phyloP scores from a whole-genome alignment of 1,284 basidiomycete species.

The Microbotryomycetes sp. region DNA sequence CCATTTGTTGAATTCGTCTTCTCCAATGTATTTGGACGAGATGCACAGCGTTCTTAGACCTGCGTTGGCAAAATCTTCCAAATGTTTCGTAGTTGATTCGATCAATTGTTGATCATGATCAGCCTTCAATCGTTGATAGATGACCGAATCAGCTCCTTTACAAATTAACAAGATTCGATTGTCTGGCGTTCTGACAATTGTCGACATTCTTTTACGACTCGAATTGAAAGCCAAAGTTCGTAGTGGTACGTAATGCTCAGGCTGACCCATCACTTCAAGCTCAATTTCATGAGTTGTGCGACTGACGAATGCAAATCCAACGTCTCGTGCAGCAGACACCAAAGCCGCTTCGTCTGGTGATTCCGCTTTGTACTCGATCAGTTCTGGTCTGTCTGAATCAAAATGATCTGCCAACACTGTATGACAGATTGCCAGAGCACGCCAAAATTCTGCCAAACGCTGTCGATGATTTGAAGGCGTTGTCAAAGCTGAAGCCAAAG shows the following conservation, averaged over 20 bases:
- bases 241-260: conserved; percentile 72
- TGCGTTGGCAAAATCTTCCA: conserved; percentile 88
- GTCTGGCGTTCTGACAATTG: conserved; percentile 74
- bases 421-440: conserved; percentile 82
- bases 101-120: conserved; percentile 71
- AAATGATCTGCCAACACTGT: conserved; percentile 62
- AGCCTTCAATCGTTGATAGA: conserved; percentile 68
- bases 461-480: conserved; percentile 41
- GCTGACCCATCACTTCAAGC: conserved; percentile 84
- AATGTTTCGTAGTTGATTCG: conserved; percentile 70
- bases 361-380: conserved; percentile 88
- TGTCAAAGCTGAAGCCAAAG: conserved; percentile 66
- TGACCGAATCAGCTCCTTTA: conserved; percentile 95
- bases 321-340: conserved; percentile 83
- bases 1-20: conserved; percentile 82
- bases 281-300: conserved; percentile 69
- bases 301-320: conserved; percentile 82
- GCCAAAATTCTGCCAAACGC: conserved; percentile 74
- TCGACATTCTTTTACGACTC: conserved; percentile 88
- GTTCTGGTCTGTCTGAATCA: conserved; percentile 60
- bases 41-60: conserved; percentile 89
- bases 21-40: conserved; percentile 68
- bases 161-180: conserved; percentile 77
- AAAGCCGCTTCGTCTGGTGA: conserved; percentile 92
- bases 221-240: conserved; percentile 88